Evolutionary conservation across 208 protist species (phyloP), one percentile per base, ranked within the genome.

Genomic region (Porcisia deanei): DNA sequence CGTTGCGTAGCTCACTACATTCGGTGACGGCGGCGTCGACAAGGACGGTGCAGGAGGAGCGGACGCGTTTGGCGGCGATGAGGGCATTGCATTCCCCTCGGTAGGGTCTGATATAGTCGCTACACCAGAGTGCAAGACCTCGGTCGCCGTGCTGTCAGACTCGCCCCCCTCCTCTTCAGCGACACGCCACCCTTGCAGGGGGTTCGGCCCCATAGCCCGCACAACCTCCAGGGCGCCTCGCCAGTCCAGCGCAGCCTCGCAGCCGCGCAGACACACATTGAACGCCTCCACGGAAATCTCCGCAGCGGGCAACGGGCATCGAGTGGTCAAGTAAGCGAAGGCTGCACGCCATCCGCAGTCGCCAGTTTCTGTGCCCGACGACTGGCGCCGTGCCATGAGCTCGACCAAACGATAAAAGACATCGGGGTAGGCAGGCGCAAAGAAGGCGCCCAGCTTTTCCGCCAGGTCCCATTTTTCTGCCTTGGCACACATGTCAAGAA

Each of bases 1-100:
- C 16, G 90, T 94, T 43, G 93, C 93, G 78, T 96, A 97, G 68
- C 82, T 93, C 20, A 97, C 90, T 5, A 94, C 90, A 79, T 93
- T 81, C 30, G 93, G 93, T 43, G 74, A 18, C 16, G 90, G 90
- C 22, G 81, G 83, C 39, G 75, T 60, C 60, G 72, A 83, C 45
- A 71, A 59, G 41, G 53, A 59, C 39, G 8, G 61, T 9, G 16
- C 16, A 37, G 61, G 16, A n/a, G 16, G 3, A 34, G 47, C 3
- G 47, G 71, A 16, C 10, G 71, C 43, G 22, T 43, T 70, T 37
- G n/a, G 64, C 22, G 66, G 69, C 12, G 16, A 22, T 2, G 67
- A 34, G 54, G 75, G 41, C 52, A 39, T 20, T 41, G 37, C n/a
- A 52, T 67, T n/a, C n/a, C 37, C 49, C 43, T 66, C 64, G 39